Evolutionary conservation across 148 eudicot species (phyloP), one percentile per base, ranked within the genome.

Genomic region (Chenopodium quinoa): DNA sequence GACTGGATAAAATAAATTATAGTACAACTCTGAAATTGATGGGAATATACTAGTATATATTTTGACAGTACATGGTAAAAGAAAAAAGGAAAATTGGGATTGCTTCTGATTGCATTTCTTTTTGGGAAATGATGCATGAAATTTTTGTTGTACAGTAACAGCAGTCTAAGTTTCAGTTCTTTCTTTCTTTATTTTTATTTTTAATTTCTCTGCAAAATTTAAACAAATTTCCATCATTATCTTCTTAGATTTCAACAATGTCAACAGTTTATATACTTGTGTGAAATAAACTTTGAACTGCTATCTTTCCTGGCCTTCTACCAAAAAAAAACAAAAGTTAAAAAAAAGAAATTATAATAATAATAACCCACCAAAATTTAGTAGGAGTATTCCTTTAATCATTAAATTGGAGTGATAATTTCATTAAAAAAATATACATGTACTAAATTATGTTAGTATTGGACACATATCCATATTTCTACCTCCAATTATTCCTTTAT

Each of bases 71-170:
- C 63, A 76, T 82, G 75, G 73, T 66, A 75, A 81, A 64, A 79
- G 65, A 31, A 79, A 78, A 78, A 52, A n/a, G 58, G 32, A 69
- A 70, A 54, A 32, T 46, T 67, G 69, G 50, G 77, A 75, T 80
- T 74, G 69, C 83, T 69, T 73, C 78, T 74, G 82, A 54, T 78
- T 73, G 73, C 73, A 82, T 83, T 83, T 77, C 69, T 82, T 86
- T 80, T 77, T 56, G 79, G 85, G 83, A 86, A 82, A 80, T 83
- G 82, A 80, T 78, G 69, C 71, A 64, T 34, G 74, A 63, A 46
- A 4, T 25, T 12, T 32, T 46, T 47, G 47, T 7, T 14, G 48
- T 60, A 20, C 72, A 63, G 62, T 56, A 56, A 17, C n/a, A 56
- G 60, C 62, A 14, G 73, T 67, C 71, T 81, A 68, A 71, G 58